Conservation (phyloP, 352 stramenopile species). For the Globisporangium nagaii region DNA sequence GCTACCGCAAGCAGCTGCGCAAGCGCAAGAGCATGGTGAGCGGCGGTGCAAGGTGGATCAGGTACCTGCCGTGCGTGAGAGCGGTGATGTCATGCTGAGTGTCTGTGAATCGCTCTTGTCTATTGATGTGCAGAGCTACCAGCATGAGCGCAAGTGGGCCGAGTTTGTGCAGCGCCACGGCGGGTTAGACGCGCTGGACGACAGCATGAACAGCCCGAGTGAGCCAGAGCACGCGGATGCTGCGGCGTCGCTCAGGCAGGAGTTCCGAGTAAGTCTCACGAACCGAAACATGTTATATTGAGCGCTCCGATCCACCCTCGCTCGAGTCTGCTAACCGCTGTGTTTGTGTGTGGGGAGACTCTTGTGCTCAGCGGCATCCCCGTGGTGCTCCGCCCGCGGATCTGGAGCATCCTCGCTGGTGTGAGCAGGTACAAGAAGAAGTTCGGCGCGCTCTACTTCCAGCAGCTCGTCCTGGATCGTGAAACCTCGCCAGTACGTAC, state of each 20-base stretch:
- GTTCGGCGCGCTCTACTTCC: slow-evolving; percentile 29
- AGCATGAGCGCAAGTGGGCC: slow-evolving; percentile 33
- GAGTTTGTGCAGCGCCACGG: slow-evolving; percentile 32
- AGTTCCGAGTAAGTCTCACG: not conserved
- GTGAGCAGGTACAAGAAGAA: slow-evolving; percentile 24
- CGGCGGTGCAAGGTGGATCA: too few relatives aligned
- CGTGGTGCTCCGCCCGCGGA: slow-evolving; percentile 23
- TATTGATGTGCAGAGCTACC: slow-evolving; percentile 31
- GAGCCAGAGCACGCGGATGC: not conserved
- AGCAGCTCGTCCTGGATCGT: slow-evolving; percentile 12
- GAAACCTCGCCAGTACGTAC: slow-evolving; percentile 15
- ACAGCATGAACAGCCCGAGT: slow-evolving; percentile 10
- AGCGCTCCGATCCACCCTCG: not conserved
- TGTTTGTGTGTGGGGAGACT: slow-evolving; percentile 10
- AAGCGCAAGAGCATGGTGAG: slow-evolving; percentile 30
- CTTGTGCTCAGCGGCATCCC: slow-evolving; percentile 41
- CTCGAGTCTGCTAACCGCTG: not conserved
- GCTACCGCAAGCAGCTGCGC: slow-evolving; percentile 32
- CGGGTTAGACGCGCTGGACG: slow-evolving; percentile 31
- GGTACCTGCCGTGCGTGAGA: too few relatives aligned
- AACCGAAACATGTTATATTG: too few relatives aligned
- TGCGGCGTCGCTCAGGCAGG: not conserved
- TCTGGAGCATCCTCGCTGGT: slow-evolving; percentile 36
- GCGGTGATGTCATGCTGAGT: too few relatives aligned
- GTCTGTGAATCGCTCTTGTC: too few relatives aligned